Evolutionary conservation across 2,329 filamentous ascomycete species (phyloP), one percentile per base, ranked within the genome.

Genomic region (Diaporthe vexans): DNA sequence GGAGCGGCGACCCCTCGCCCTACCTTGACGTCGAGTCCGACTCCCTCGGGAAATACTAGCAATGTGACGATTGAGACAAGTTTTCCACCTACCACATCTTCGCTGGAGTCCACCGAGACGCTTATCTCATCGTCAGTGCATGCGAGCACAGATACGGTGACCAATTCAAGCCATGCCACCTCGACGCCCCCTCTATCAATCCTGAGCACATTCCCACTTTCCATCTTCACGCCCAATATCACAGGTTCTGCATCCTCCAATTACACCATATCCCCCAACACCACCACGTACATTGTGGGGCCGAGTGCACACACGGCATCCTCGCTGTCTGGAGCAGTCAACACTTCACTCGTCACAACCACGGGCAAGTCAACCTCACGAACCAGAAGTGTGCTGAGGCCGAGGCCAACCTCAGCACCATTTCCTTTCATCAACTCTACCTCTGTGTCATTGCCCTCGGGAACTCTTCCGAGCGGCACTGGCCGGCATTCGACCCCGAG

Each of bases 61-160:
- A 51, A 59, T 15, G 29, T 59, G n/a, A 71, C 68, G 19, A 51
- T 51, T 9, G 29, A 71, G 48, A 59, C 68, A 13, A 71, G 54
- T 10, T 51, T 51, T n/a, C 54, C 68, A 37, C 37, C 40, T 8
- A 35, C 29, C 40, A 71, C 54, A 29, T 21, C 43, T 26, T 51
- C 56, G 8, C 17, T 37, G 3, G 35, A 8, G 33, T 43, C 46
- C 43, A 59, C 68, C 29, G 13, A 13, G 37, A 48, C 29, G 13
- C 10, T 13, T 19, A 11, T 33, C 68, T n/a, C 40, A n/a, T 46
- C 37, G 15, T 37, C 68, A 51, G 37, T 51, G 56, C 37, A 40
- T 13, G 48, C 46, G 19, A 43, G n/a, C 40, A 71, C 68, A 37
- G 21, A 24, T 3, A 19, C 57, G 24, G 8, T 19, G 35, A 56